These are phyloP conservation scores for Apiospora malaysiana DNA, from an alignment of 2,329 filamentous ascomycete genomes.

Conservation along the genomic window DNA sequence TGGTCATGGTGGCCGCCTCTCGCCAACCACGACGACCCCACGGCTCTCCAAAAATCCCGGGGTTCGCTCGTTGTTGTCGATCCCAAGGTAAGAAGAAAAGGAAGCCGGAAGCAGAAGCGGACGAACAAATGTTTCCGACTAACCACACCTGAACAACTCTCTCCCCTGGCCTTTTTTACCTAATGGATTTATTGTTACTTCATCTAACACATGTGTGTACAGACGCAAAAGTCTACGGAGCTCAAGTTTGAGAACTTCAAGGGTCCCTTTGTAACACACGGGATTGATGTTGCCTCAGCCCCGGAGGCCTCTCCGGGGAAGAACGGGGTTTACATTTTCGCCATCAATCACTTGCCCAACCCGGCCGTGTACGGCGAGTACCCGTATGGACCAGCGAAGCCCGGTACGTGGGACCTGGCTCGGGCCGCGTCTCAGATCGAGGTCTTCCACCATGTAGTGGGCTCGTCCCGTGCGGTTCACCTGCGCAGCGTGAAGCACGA, in stretches of 20 bases:
- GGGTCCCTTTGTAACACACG: constrained; percentile 62
- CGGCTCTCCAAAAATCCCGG: constrained; percentile 40
- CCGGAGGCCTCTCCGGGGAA: constrained; percentile 40
- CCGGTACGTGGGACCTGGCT: constrained; percentile 33
- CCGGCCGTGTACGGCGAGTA: constrained; percentile 40
- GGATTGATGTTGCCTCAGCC: constrained; percentile 64
- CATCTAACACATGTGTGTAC: not conserved
- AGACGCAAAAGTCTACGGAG: constrained; percentile 53
- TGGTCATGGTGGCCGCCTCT: constrained; percentile 60
- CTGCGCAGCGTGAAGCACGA: constrained; percentile 60
- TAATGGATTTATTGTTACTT: not conserved
- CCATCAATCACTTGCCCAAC: constrained; percentile 64
- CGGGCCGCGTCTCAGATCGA: constrained; percentile 61
- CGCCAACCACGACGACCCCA: constrained; percentile 47
- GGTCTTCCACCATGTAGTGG: constrained; percentile 60
- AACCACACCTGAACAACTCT: too few relatives aligned
- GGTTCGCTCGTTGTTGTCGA: constrained; percentile 60
- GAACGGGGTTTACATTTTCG: constrained; percentile 62
- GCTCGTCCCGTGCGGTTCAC: constrained; percentile 48
- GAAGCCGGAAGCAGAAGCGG: not conserved
- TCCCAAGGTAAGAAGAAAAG: constrained; percentile 46
- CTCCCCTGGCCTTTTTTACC: not conserved
- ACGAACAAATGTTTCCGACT: too few relatives aligned
- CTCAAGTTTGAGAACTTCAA: constrained; percentile 58
- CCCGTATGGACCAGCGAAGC: constrained; percentile 23